Percentiles rank a stretch among this genome's conserved stretches.
These are phyloP conservation scores for Didymella pinodella DNA, from an alignment of 2,329 filamentous ascomycete genomes.

Conservation along the genomic window DNA sequence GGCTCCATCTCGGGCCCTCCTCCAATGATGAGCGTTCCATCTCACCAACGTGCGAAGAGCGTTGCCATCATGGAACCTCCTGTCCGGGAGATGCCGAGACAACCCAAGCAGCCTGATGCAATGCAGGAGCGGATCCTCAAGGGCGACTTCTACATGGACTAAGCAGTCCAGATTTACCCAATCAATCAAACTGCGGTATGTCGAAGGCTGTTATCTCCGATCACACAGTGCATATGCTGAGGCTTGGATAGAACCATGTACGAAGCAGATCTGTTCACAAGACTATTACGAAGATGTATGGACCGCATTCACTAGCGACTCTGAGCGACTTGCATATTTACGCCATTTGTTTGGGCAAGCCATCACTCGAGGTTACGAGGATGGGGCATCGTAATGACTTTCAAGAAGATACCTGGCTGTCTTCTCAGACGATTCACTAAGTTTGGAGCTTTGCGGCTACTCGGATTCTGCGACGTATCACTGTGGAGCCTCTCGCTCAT, in stretches of 20 bases:
- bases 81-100: constrained; percentile 66
- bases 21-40: constrained; percentile 23
- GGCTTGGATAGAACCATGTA: constrained; percentile 6
- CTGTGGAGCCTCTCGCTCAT: constrained; percentile 3
- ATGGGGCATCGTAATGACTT: not conserved
- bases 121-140: constrained; percentile 98
- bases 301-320: constrained; percentile 25
- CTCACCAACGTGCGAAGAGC: constrained; percentile 74
- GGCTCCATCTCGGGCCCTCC: constrained; percentile 61
- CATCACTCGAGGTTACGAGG: constrained; percentile 13
- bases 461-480: not conserved
- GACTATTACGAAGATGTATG: constrained; percentile 26
- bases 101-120: constrained; percentile 72
- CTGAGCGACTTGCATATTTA: constrained; percentile 17
- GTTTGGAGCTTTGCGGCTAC: not conserved
- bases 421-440: constrained; percentile 5
- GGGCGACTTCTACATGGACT: constrained; percentile 99
- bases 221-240: not conserved
- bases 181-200: constrained; percentile 10
- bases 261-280: constrained; percentile 10
- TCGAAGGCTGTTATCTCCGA: not conserved
- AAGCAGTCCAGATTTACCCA: constrained; percentile 27
- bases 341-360: constrained; percentile 3
- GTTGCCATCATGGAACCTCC: constrained; percentile 68
- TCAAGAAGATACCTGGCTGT: not conserved